These are phyloP conservation scores for Nothomitra cinnamomea DNA, from an alignment of 2,329 filamentous ascomycete genomes.

Conservation along the genomic window DNA sequence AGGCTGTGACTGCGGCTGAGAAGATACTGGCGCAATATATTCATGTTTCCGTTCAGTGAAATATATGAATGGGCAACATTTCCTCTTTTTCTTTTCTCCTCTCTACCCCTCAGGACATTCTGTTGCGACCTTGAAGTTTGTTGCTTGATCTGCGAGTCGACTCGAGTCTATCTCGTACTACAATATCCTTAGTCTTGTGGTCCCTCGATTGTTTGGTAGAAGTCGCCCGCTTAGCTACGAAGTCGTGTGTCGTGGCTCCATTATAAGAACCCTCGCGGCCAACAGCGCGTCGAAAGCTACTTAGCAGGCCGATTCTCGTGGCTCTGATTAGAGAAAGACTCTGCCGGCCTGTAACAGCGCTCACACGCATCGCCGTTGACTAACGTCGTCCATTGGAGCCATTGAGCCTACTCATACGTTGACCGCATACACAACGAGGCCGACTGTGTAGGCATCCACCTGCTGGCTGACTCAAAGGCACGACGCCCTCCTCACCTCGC, in stretches of 20 bases:
- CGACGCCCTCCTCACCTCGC: background rate
- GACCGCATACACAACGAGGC: background rate
- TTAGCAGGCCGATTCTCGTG: background rate
- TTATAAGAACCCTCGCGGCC: background rate
- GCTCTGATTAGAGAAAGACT: background rate
- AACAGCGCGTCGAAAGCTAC: slow-evolving; percentile 2
- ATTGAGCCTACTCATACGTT: background rate
- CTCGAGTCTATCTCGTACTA: slow-evolving; percentile 1
- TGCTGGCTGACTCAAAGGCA: background rate
- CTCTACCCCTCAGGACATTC: background rate
- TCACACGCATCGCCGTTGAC: background rate
- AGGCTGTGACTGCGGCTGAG: background rate
- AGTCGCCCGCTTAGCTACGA: slow-evolving; percentile 2
- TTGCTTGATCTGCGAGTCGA: background rate
- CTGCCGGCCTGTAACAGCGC: background rate
- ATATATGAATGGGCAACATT: background rate
- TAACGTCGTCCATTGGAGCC: background rate
- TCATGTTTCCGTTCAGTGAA: background rate
- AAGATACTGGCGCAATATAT: background rate
- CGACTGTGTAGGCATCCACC: slow-evolving; percentile 1
- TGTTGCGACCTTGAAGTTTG: background rate
- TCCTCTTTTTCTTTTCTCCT: background rate
- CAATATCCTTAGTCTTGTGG: slow-evolving; percentile 1
- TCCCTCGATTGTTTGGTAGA: slow-evolving; percentile 1
- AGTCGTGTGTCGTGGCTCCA: slow-evolving; percentile 2